Evolutionary conservation across 2,329 filamentous ascomycete species (phyloP).

Genomic region (Cordyceps cicadae): DNA sequence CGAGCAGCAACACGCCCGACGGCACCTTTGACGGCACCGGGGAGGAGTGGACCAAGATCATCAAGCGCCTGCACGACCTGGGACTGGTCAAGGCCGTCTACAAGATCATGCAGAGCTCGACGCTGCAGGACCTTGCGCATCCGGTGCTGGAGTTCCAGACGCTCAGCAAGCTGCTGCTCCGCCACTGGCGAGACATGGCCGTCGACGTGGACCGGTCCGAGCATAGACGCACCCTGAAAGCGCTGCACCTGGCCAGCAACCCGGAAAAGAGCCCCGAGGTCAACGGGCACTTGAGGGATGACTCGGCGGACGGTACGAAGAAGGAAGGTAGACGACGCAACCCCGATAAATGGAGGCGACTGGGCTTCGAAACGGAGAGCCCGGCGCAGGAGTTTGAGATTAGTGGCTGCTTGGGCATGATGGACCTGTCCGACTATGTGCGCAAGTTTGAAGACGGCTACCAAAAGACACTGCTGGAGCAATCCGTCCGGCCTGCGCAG

Average conservation of each 20-base stretch:
- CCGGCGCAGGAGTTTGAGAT: slow-evolving; percentile 78
- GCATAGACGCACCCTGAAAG: slow-evolving; percentile 78
- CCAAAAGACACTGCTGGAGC: slow-evolving; percentile 85
- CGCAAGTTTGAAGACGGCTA: slow-evolving; percentile 86
- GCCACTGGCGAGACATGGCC: slow-evolving; percentile 78
- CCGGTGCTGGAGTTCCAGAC: slow-evolving; percentile 89
- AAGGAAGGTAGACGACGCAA: slow-evolving; percentile 66
- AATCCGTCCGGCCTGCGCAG: slow-evolving; percentile 61
- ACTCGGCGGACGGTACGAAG: slow-evolving; percentile 32
- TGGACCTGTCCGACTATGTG: slow-evolving; percentile 93
- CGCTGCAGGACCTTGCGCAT: slow-evolving; percentile 81
- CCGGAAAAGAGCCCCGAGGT: slow-evolving; percentile 42
- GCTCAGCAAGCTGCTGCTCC: slow-evolving; percentile 76
- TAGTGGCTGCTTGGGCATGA: slow-evolving; percentile 87
- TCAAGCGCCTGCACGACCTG: slow-evolving; percentile 86
- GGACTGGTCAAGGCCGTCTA: slow-evolving; percentile 90
- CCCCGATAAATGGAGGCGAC: slow-evolving; percentile 82
- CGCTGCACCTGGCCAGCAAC: slow-evolving; percentile 73
- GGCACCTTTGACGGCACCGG: slow-evolving; percentile 22
- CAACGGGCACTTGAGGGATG: slow-evolving; percentile 32
- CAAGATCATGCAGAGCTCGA: slow-evolving; percentile 86
- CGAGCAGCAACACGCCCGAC: slow-evolving; percentile 49
- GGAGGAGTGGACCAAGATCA: slow-evolving; percentile 90
- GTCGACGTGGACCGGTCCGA: slow-evolving; percentile 83
- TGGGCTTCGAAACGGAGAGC: slow-evolving; percentile 87